Base-by-base conservation (phyloP, 2,329 filamentous ascomycete species). In the Nothophaeocryptopus gaeumannii region DNA sequence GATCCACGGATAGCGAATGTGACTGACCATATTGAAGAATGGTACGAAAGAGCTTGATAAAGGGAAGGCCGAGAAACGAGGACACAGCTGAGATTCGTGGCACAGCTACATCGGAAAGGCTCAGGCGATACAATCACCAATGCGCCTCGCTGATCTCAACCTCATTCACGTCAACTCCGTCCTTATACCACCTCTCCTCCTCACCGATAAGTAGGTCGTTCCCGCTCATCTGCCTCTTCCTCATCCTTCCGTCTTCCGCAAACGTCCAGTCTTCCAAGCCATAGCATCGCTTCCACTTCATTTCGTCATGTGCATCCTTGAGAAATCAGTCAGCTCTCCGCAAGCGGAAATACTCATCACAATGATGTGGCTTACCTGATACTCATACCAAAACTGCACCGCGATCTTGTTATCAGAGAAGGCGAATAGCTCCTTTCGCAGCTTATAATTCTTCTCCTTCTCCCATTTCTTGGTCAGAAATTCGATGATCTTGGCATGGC, bases 381-480 rank as follows among this genome's bases (percentile, higher is more conserved):
- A 63, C 45, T 48, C 34, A 30, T 49, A 49, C 37, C 45, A 49
- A 67, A 93, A 95, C 65, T 95, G 88, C 15, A 95, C 89, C 1
- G 89, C 89, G 56, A 91, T 92, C 70, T 82, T 86, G 68, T 92
- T 76, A 33, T 84, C 83, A 0, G 72, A 77, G 63, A 89, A 93
- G 1, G 87, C 78, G 68, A 95, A 95, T 1, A 95, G 74, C 66
- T 95, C 89, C 68, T 95, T 95, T 46, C 89, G 80, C 47, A 95
- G 75, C 0, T 79, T 78, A 63, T 95, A 95, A 12, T 77, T 81
- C 37, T 80, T 73, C 67, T 95, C 89, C 14, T 76, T 79, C 37
- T 77, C 70, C 89, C 88, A 95, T 65, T 95, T 95, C 38, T 80
- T 73, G 0, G 77, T 79, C 45, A 95, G 65, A 58, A 92, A 89